Conservation (phyloP, 2,329 filamentous ascomycete genomes). For the Phyllosticta citribraziliensis region DNA sequence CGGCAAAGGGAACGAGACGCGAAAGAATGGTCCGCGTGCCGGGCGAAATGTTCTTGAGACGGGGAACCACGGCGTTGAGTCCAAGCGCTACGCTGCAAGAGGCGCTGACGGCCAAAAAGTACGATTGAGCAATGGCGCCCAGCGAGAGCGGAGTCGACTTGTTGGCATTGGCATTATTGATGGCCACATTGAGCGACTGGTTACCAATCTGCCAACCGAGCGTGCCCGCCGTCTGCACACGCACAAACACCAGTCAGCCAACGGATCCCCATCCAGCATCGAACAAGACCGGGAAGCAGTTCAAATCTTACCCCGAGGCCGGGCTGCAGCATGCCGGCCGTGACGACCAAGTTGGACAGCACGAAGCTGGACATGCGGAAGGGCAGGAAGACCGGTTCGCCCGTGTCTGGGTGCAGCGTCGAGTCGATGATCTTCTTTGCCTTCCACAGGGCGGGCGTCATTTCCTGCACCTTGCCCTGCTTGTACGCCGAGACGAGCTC, state of each 20-base stretch:
- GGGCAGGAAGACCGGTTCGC: constrained; percentile 80
- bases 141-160: constrained; percentile 85
- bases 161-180: constrained; percentile 97
- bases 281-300: neutral
- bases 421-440: constrained; percentile 98
- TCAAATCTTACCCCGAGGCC: constrained; percentile 54
- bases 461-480: constrained; percentile 63
- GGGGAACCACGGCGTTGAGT: constrained; percentile 80
- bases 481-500: constrained; percentile 75
- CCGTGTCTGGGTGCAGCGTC: constrained; percentile 91
- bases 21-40: constrained; percentile 66
- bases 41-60: constrained; percentile 66
- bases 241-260: neutral
- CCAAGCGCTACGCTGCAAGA: constrained; percentile 91
- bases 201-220: constrained; percentile 93
- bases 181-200: constrained; percentile 94
- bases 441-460: constrained; percentile 86
- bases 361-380: constrained; percentile 98
- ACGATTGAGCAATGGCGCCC: constrained; percentile 75
- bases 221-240: constrained; percentile 63
- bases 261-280: neutral
- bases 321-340: constrained; percentile 92
- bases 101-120: constrained; percentile 81
- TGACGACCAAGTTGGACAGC: constrained; percentile 86
- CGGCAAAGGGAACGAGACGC: constrained; percentile 91